Percentiles rank a stretch among this genome's conserved stretches.
Evolutionary conservation across 2,329 filamentous ascomycete genomes (phyloP).

Genomic region (Lasiodiplodia gonubiensis): DNA sequence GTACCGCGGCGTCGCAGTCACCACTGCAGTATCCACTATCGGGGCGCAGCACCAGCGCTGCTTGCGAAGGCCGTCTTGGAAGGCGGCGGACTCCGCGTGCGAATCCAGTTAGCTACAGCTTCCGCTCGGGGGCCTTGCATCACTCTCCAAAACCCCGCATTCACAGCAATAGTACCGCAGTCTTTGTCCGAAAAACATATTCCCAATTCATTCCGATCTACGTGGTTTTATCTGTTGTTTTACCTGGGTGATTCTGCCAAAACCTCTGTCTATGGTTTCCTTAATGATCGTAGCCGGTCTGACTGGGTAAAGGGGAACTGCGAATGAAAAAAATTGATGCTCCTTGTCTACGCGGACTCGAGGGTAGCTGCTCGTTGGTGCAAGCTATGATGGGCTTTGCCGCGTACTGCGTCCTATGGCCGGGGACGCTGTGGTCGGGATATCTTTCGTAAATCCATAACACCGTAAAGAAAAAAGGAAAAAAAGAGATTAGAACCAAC

Average conservation of each 20-base stretch:
- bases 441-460: conserved; percentile 27
- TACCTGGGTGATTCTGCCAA: conserved; percentile 25
- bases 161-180: neutral
- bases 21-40: conserved; percentile 8
- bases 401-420: conserved; percentile 28
- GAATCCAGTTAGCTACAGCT: conserved; percentile 5
- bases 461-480: conserved; percentile 17
- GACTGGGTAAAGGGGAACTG: neutral
- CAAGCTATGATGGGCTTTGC: conserved; percentile 27
- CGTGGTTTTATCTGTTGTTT: neutral
- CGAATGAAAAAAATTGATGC: conserved; percentile 5
- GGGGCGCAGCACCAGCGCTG: conserved; percentile 11
- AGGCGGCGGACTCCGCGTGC: conserved; percentile 3
- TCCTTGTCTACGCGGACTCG: conserved; percentile 27
- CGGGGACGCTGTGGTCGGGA: conserved; percentile 27
- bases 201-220: conserved; percentile 9
- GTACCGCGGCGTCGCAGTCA: conserved; percentile 11
- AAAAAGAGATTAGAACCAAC: neutral
- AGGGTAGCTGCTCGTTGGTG: conserved; percentile 14
- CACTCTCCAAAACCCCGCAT: neutral
- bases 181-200: neutral
- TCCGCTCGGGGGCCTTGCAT: conserved; percentile 15
- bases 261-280: conserved; percentile 3
- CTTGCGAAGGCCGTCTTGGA: conserved; percentile 3
- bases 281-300: neutral